Percentiles rank a stretch among this genome's conserved stretches.
These are phyloP conservation scores for Neostapfia colusana DNA, from an alignment of 176 grass and related monocot genomes.

Conservation along the genomic window DNA sequence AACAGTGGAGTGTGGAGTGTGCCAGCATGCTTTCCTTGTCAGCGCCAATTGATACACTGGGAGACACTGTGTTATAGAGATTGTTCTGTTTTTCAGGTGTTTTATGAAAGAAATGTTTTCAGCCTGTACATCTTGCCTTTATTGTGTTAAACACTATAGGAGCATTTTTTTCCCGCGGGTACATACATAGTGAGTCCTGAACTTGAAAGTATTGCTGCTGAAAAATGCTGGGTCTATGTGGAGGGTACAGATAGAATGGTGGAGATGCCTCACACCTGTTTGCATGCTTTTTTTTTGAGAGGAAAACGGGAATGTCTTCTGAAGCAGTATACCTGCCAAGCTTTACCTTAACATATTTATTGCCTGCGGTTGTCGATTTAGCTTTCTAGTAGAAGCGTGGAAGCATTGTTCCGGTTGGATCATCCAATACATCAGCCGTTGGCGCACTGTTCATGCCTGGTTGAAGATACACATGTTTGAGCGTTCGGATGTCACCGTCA, in stretches of 20 bases:
- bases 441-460: background rate
- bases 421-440: background rate
- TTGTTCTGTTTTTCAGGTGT: slow-evolving; percentile 30
- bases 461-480: background rate
- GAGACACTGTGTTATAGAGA: slow-evolving; percentile 27
- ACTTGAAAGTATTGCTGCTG: slow-evolving; percentile 14
- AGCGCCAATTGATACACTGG: slow-evolving; percentile 61
- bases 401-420: background rate
- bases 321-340: background rate
- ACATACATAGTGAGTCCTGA: slow-evolving; percentile 30
- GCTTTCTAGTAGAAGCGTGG: background rate
- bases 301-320: background rate
- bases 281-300: background rate
- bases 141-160: slow-evolving; percentile 23
- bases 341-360: background rate
- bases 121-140: slow-evolving; percentile 37
- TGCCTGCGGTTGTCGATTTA: background rate
- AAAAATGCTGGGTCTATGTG: slow-evolving; percentile 21
- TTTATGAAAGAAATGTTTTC: slow-evolving; percentile 27
- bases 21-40: slow-evolving; percentile 93
- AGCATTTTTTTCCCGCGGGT: background rate
- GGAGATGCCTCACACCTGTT: background rate
- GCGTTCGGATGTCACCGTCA: background rate
- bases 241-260: slow-evolving; percentile 11
- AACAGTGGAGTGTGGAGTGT: slow-evolving; percentile 94